phyloP scores from a whole-genome alignment of 371 early-diverging fungal species.

The Nosema muscidifuracis region DNA sequence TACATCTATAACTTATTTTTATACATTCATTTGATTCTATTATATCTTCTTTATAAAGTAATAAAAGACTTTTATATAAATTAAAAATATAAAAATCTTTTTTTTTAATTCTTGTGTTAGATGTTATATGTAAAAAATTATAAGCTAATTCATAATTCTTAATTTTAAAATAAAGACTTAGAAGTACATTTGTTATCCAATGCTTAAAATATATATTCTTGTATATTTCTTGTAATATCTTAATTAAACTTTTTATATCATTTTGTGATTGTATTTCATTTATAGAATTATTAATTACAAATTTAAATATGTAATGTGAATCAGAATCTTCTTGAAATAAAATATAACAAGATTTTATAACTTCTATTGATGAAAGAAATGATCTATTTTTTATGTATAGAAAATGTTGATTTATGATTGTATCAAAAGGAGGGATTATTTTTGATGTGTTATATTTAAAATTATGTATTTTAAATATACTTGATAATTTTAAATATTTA shows the following conservation, averaged over 20 bases:
- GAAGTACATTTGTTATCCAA: not conserved
- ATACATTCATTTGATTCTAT: constrained; percentile 5
- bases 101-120: not conserved
- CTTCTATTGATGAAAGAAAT: not conserved
- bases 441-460: not conserved
- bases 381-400: not conserved
- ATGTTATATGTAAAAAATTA: not conserved
- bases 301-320: not conserved
- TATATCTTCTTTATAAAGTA: constrained; percentile 8
- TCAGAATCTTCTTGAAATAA: not conserved
- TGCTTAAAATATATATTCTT: not conserved
- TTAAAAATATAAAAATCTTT: constrained; percentile 14
- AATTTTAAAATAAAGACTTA: constrained; percentile 7
- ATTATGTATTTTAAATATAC: not conserved
- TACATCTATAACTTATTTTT: not conserved
- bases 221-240: constrained; percentile 1
- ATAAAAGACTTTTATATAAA: constrained; percentile 16
- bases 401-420: not conserved
- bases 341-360: not conserved
- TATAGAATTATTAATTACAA: not conserved
- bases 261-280: not conserved
- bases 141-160: constrained; percentile 3
- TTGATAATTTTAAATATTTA: not conserved
- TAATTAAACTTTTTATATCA: not conserved
- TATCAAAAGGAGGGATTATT: not conserved